Percentiles rank a stretch among this genome's conserved stretches.
Evolutionary conservation across 345 rosid genomes (phyloP).

Genomic region (Limnanthes douglasii): DNA sequence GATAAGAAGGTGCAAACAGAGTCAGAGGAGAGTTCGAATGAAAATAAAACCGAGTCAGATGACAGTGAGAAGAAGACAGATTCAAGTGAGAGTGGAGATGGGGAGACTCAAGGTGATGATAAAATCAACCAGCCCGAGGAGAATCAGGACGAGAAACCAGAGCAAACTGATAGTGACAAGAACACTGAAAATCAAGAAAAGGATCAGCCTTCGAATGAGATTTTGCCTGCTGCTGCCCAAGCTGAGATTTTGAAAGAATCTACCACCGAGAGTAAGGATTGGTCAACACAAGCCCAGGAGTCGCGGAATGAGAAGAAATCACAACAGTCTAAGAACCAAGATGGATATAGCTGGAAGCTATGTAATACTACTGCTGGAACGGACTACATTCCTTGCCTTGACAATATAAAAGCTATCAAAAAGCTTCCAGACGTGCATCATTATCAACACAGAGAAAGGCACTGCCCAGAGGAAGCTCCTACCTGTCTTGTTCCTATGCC

Average conservation of each 20-base stretch:
- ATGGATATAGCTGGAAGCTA: constrained; percentile 40
- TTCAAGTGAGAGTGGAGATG: constrained; percentile 6
- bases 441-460: constrained; percentile 89
- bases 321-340: constrained; percentile 24
- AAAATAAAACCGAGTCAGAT: constrained; percentile 13
- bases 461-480: constrained; percentile 77
- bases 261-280: constrained; percentile 28
- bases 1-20: constrained; percentile 18
- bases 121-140: constrained; percentile 9
- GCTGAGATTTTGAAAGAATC: constrained; percentile 51
- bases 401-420: constrained; percentile 58
- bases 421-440: constrained; percentile 54
- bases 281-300: constrained; percentile 63
- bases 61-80: constrained; percentile 13
- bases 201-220: constrained; percentile 17
- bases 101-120: constrained; percentile 5
- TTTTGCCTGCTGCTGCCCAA: constrained; percentile 23
- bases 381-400: constrained; percentile 96
- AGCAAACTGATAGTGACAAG: constrained; percentile 11
- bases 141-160: constrained; percentile 7
- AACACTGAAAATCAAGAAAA: constrained; percentile 19
- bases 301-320: constrained; percentile 73
- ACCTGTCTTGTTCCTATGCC: constrained; percentile 76
- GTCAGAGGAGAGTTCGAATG: constrained; percentile 20
- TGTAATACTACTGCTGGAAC: constrained; percentile 85